Base-by-base conservation (phyloP, 805 yeast species). In the Priceomyces fermenticarens region DNA sequence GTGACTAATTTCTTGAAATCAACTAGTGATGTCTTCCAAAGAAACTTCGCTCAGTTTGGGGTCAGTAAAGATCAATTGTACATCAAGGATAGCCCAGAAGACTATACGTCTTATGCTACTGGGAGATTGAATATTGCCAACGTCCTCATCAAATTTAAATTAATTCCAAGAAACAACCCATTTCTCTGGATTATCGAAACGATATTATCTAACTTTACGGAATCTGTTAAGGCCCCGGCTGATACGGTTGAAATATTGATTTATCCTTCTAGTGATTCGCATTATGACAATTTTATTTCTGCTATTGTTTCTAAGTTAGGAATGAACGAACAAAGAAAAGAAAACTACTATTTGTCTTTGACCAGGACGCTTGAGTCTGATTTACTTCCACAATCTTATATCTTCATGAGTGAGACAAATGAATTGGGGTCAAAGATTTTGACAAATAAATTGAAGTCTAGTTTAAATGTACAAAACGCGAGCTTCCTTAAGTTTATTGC, bases 391-490 rank as follows among this genome's bases (percentile, higher is more conserved):
- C 53, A 66, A 34, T 80, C 85, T 48, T 86, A 75, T 57, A 96
- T 88, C 20, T 88, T 79, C 67, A 90, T 93, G 98, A 73, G 85
- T 52, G 99, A 93, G 72, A 80, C 80, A 42, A 74, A 81, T 46
- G 98, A 91, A 60, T 73, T 87, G 67, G 88, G 83, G 49, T 88
- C 80, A 4, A 67, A 78, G 43, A 66, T 86, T 39, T 72, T 75
- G 49, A 73, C 80, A 39, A 66, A 69, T 20, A 77, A 75, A 45
- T 61, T 70, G 40, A 52, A 52, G 30, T 44, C 44, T 10, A 50
- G 61, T n/a, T 58, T 67, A 46, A 72, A 73, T 35, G 58, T 83
- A 39, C 63, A 67, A 23, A 69, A 70, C 26, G 65, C 78, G 25
- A 55, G 68, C 4, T 65, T 78, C 44, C 65, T 93, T 55, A 79